phyloP scores from a whole-genome alignment of 805 yeast species.

The Millerago galiae region DNA sequence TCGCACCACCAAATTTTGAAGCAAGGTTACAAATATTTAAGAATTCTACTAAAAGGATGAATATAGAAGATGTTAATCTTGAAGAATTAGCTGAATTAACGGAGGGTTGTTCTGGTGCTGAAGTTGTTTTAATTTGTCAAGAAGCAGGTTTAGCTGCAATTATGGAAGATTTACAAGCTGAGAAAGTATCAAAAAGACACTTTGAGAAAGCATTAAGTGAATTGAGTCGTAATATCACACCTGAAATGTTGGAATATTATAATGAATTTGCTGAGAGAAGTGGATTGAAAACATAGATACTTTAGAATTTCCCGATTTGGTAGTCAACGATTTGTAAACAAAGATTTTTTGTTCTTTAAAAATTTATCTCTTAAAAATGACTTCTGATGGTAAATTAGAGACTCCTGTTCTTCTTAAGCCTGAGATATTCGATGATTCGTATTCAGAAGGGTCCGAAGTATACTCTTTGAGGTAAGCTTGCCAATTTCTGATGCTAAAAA shows the following conservation, averaged over 20 bases:
- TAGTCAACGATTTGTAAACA: constrained; percentile 1
- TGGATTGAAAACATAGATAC: constrained; percentile 25
- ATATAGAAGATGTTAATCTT: constrained; percentile 44
- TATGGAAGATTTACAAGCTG: constrained; percentile 62
- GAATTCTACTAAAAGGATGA: constrained; percentile 64
- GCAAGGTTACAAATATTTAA: constrained; percentile 75
- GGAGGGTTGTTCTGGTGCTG: constrained; percentile 96
- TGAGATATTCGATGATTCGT: constrained; percentile 16
- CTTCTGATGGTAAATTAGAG: constrained; percentile 4
- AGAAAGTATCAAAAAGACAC: constrained; percentile 53
- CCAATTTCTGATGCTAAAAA: not conserved
- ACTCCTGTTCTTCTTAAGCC: constrained; percentile 19
- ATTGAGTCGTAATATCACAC: constrained; percentile 73
- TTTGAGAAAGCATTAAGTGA: constrained; percentile 64
- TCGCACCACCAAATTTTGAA: constrained; percentile 79
- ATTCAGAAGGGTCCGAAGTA: constrained; percentile 15
- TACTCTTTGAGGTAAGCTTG: constrained; percentile 18
- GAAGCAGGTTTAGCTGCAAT: constrained; percentile 95
- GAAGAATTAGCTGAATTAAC: constrained; percentile 52
- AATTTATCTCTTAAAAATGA: not conserved
- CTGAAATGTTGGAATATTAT: constrained; percentile 78
- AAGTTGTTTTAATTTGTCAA: constrained; percentile 83
- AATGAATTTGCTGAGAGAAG: constrained; percentile 38
- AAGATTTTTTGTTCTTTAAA: not conserved
- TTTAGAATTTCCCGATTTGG: not conserved